Percentiles rank a stretch among this genome's conserved stretches.
Conservation (phyloP, 441 rosid genomes). For the Erodium texanum region DNA sequence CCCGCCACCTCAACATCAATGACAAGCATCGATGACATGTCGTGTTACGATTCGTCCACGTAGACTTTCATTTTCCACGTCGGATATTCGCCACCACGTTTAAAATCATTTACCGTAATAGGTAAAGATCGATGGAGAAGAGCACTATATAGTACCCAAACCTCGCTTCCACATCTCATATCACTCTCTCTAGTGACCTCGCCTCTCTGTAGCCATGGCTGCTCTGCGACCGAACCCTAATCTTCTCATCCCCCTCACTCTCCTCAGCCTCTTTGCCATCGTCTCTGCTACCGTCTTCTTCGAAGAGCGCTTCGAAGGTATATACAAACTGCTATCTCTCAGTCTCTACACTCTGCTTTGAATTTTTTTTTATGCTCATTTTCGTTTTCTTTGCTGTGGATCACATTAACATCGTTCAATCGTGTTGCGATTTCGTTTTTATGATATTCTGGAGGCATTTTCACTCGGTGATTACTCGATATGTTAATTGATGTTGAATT, state of each 20-base stretch:
- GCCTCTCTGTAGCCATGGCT: conserved; percentile 34
- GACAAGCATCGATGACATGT: neutral
- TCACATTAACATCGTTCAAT: neutral
- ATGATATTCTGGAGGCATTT: neutral
- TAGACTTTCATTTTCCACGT: neutral
- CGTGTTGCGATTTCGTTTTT: neutral
- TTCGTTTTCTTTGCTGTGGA: neutral
- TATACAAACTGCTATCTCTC: neutral
- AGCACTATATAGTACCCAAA: conserved; percentile 17
- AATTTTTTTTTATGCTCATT: neutral
- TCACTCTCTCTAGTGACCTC: too few species aligned
- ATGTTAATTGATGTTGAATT: neutral
- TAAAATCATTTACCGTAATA: neutral
- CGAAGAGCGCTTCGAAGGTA: conserved; percentile 86
- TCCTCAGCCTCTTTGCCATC: conserved; percentile 31
- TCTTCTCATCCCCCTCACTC: conserved; percentile 24
- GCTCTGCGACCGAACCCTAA: conserved; percentile 35
- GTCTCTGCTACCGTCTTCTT: conserved; percentile 62
- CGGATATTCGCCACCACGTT: neutral
- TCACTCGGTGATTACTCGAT: neutral
- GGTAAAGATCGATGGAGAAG: neutral
- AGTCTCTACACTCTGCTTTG: neutral
- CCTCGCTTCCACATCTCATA: conserved; percentile 10
- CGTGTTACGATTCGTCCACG: neutral
- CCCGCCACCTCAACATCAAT: neutral